phyloP scores from a whole-genome alignment of 2,329 filamentous ascomycete species.

The Plectosphaerella cucumerina region DNA sequence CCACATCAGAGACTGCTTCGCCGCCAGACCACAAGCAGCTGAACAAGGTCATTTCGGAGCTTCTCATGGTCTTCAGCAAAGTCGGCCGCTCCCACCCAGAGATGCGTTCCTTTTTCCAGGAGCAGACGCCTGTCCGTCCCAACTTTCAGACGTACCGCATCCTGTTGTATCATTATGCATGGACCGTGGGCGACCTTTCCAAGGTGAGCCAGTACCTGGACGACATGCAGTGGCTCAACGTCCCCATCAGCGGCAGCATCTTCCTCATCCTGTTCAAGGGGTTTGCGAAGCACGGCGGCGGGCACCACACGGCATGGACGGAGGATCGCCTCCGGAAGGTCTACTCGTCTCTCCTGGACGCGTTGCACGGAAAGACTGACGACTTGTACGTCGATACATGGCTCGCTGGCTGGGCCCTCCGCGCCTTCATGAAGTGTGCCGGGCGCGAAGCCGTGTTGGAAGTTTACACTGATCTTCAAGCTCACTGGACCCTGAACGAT shows the following conservation, averaged over 20 bases:
- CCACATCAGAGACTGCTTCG: constrained; percentile 36
- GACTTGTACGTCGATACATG: constrained; percentile 52
- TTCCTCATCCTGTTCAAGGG: constrained; percentile 81
- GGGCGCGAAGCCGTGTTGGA: constrained; percentile 45
- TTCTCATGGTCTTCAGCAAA: constrained; percentile 54
- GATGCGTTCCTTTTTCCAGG: constrained; percentile 53
- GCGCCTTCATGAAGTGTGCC: constrained; percentile 61
- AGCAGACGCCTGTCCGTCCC: constrained; percentile 62
- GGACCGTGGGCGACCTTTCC: constrained; percentile 64
- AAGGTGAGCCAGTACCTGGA: constrained; percentile 67
- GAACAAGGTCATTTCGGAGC: constrained; percentile 46
- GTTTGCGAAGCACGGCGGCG: constrained; percentile 69
- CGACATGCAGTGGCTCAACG: constrained; percentile 70
- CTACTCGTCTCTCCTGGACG: constrained; percentile 59
- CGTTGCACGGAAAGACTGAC: constrained; percentile 29
- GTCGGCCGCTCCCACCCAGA: constrained; percentile 52
- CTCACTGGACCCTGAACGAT: constrained; percentile 38
- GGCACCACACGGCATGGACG: constrained; percentile 66
- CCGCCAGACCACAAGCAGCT: constrained; percentile 42
- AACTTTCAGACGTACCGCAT: constrained; percentile 77
- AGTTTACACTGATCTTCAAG: constrained; percentile 47
- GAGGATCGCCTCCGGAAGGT: constrained; percentile 62
- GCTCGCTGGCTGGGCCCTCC: constrained; percentile 57
- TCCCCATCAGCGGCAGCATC: constrained; percentile 70
- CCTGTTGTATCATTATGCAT: constrained; percentile 70